phyloP scores from a whole-genome alignment of 768 basidiomycete species.

The Lactarius hengduanensis region DNA sequence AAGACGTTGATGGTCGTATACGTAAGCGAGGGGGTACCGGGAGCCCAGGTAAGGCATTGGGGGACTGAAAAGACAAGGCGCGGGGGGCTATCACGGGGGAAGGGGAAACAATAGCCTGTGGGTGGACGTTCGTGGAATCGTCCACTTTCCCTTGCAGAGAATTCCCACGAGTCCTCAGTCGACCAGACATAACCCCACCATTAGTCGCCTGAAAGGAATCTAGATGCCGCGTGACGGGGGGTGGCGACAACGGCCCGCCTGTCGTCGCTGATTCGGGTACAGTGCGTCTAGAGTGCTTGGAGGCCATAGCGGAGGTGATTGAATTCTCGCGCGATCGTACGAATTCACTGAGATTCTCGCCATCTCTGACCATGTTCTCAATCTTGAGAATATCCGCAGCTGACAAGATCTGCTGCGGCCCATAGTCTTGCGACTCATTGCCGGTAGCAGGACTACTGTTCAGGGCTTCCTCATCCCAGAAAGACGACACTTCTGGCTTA shows the following conservation, averaged over 20 bases:
- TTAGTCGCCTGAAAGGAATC: conserved; percentile 1
- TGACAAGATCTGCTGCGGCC: conserved; percentile 65
- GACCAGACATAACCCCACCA: not conserved
- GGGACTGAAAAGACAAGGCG: conserved; percentile 29
- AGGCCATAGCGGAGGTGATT: conserved; percentile 21
- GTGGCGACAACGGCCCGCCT: conserved; percentile 9
- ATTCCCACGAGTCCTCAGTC: conserved; percentile 12
- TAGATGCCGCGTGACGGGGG: conserved; percentile 8
- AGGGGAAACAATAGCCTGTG: conserved; percentile 9
- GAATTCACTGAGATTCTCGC: conserved; percentile 22
- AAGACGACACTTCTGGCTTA: conserved; percentile 34
- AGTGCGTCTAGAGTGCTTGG: conserved; percentile 6
- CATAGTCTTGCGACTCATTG: conserved; percentile 44
- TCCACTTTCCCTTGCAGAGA: conserved; percentile 9
- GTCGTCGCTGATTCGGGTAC: not conserved
- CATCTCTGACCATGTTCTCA: conserved; percentile 49
- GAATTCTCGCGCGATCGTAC: conserved; percentile 22
- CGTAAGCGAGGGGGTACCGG: conserved; percentile 56
- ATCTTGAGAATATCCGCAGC: conserved; percentile 62
- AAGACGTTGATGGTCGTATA: conserved; percentile 23
- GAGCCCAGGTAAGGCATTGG: conserved; percentile 39
- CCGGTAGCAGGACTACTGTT: conserved; percentile 39
- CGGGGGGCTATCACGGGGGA: conserved; percentile 1
- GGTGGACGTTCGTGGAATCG: conserved; percentile 7
- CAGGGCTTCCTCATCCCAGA: conserved; percentile 51